Base-by-base conservation (phyloP, 805 yeast species). In the Candida boleticola region DNA sequence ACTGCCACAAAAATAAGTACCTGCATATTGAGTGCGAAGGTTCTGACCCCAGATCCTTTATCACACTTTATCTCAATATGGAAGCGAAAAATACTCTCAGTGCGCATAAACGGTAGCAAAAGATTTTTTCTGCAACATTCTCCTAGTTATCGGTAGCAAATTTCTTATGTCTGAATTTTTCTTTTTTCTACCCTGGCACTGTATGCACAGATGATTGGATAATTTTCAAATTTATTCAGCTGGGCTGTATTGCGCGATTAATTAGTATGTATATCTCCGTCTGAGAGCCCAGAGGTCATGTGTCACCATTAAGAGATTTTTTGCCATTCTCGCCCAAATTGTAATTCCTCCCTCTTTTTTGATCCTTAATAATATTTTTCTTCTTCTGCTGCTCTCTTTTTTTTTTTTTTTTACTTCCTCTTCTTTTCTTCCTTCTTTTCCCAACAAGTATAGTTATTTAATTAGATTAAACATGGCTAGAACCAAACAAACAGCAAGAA, bases 401-500 rank as follows among this genome's bases (percentile, higher is more conserved):
- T 26, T 9, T n/a, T 4, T 23, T 23, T 23, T 23, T 23, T 23
- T 23, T 23, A 23, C 7, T 7, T 23, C 27, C 7, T 11, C 19
- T 23, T 27, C 25, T 36, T 36, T 25, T 19, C 17, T 17, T 36
- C 16, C 6, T 36, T 39, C 39, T 44, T 44, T 26, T 40, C 3
- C 23, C n/a, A 5, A 11, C 16, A 6, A 17, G 5, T 31, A 14
- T 19, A 31, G 35, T 31, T 7, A 31, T 17, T 7, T 5, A n/a
- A 17, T 31, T 29, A 29, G 7, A 16, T 5, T 50, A 47, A 56
- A 50, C 66, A 86, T 86, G 95, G 95, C 95, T 62, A 86, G 93
- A 85, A 86, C 95, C 51, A 86, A 86, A 70, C 95, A 86, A 80
- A 86, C 95, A 54, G 93, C 95, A 61, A 86, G 95, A 86, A 86